phyloP scores from a whole-genome alignment of 202 grass and related monocot species.

The Setaria italica region DNA sequence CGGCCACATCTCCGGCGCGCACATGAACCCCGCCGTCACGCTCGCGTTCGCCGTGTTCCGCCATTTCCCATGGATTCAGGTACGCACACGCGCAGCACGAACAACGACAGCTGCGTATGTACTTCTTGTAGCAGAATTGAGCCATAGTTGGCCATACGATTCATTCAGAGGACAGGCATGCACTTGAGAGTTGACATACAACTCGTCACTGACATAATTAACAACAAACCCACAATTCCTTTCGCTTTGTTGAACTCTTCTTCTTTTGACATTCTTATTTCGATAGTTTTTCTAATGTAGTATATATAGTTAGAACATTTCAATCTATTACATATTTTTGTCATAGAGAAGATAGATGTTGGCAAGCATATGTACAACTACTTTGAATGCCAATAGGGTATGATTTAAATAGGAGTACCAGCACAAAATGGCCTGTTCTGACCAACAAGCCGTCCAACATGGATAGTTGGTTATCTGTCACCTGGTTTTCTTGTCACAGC shows the following conservation, averaged over 20 bases:
- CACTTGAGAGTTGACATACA: background rate
- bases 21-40: constrained; percentile 99
- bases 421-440: background rate
- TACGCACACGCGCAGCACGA: background rate
- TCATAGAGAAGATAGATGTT: background rate
- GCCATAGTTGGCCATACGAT: background rate
- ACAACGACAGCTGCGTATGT: background rate
- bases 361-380: background rate
- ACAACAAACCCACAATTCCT: background rate
- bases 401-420: background rate
- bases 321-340: background rate
- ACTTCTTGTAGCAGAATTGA: background rate
- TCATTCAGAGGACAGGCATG: background rate
- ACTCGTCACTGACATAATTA: background rate
- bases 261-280: constrained; percentile 26
- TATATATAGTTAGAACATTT: background rate
- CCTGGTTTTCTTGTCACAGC: background rate
- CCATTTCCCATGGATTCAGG: constrained; percentile 99
- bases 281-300: background rate
- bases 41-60: constrained; percentile 80
- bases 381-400: constrained; percentile 2
- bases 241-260: background rate
- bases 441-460: background rate
- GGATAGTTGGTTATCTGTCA: background rate
- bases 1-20: constrained; percentile 96